phyloP scores from a whole-genome alignment of 305 asterid species.

The Fraxinus nigra region DNA sequence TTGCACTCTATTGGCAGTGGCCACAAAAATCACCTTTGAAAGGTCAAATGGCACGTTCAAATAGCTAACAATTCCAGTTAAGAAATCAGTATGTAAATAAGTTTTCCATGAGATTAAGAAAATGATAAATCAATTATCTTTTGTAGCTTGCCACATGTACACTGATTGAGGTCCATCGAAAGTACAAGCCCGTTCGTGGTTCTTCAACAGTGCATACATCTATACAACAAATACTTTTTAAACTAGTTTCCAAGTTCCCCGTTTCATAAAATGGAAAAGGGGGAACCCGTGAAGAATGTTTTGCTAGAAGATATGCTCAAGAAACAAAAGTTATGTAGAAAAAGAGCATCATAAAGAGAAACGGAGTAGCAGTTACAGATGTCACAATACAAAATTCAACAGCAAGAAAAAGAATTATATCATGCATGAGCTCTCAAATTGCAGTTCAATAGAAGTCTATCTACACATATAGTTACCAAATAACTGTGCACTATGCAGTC shows the following conservation, averaged over 20 bases:
- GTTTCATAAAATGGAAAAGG: background rate
- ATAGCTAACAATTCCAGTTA: conserved; percentile 66
- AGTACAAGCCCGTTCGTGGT: conserved; percentile 1
- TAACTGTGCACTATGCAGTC: background rate
- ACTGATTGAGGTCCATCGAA: background rate
- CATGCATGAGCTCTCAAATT: background rate
- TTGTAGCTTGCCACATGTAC: background rate
- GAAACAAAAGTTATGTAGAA: background rate
- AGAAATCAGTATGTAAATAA: conserved; percentile 45
- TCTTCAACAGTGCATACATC: background rate
- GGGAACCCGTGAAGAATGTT: background rate
- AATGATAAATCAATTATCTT: background rate
- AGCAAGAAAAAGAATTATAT: background rate
- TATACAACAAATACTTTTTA: background rate
- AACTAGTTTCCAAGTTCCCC: background rate
- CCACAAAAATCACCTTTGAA: conserved; percentile 95
- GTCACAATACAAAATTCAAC: background rate
- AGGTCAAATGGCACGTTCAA: conserved; percentile 96
- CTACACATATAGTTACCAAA: background rate
- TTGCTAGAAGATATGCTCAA: background rate
- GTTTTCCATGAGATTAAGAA: conserved; percentile 13
- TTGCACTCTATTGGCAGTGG: conserved; percentile 93
- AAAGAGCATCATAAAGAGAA: background rate
- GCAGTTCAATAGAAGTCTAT: background rate
- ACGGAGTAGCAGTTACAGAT: background rate